Conservation (phyloP, 148 eudicot genomes). For the Arbutus unedo region DNA sequence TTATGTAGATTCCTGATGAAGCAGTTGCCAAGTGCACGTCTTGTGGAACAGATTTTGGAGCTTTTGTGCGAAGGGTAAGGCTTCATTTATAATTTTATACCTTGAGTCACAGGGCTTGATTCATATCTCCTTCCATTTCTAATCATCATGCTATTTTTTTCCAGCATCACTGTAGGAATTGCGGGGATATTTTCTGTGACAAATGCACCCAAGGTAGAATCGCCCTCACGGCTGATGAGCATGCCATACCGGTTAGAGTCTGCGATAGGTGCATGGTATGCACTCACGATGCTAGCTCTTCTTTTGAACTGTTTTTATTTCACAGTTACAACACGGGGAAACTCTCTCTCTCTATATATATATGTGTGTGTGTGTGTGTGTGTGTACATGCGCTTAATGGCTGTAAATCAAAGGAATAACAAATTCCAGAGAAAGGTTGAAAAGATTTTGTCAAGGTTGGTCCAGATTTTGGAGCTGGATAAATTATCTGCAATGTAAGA, state of each 20-base stretch:
- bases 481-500: not conserved
- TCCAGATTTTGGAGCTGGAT: not conserved
- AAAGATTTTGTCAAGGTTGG: not conserved
- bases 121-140: not conserved
- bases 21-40: conserved; percentile 70
- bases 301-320: conserved; percentile 23
- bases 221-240: conserved; percentile 65
- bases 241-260: conserved; percentile 80
- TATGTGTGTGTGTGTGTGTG: too few relatives aligned
- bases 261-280: conserved; percentile 94
- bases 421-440: not conserved
- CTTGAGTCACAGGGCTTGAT: not conserved
- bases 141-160: not conserved
- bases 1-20: conserved; percentile 86
- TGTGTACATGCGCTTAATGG: not conserved
- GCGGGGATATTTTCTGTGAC: conserved; percentile 94
- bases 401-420: not conserved
- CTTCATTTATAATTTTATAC: not conserved
- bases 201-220: conserved; percentile 97
- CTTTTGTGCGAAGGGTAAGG: conserved; percentile 79
- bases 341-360: not conserved
- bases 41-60: conserved; percentile 64
- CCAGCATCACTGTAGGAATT: conserved; percentile 98
- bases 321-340: not conserved
- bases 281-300: not conserved